phyloP scores from a whole-genome alignment of 2,329 filamentous ascomycete species.

The Fusarium sp. region DNA sequence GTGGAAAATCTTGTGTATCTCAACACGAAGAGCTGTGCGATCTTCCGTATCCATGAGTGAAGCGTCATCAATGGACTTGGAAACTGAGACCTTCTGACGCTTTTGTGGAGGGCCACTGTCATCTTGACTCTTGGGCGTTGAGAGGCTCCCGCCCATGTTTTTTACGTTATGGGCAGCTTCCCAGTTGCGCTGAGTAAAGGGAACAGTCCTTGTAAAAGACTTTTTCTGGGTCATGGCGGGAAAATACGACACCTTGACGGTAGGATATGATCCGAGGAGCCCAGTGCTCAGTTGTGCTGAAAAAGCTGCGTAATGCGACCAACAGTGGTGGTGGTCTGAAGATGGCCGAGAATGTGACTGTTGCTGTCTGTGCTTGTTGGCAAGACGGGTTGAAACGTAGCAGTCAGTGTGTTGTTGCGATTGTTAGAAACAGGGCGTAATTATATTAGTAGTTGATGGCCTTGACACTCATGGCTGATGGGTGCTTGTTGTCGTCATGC shows the following conservation, averaged over 20 bases:
- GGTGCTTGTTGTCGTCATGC: conserved; percentile 35
- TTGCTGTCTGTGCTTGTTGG: conserved; percentile 5
- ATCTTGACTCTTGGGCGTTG: conserved; percentile 51
- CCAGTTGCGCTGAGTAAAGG: conserved; percentile 69
- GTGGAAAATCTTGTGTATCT: conserved; percentile 66
- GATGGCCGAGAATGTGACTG: background rate
- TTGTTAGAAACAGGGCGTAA: conserved; percentile 20
- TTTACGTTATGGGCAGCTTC: conserved; percentile 61
- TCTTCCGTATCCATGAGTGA: conserved; percentile 49
- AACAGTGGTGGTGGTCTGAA: background rate
- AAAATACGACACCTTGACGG: conserved; percentile 51
- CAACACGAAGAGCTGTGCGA: conserved; percentile 62
- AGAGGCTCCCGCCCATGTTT: conserved; percentile 55
- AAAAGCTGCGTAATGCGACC: conserved; percentile 14
- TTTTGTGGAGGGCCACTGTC: conserved; percentile 59
- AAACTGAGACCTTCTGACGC: conserved; percentile 62
- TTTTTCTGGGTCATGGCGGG: conserved; percentile 63
- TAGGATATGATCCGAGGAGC: conserved; percentile 22
- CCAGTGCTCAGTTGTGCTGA: conserved; percentile 17
- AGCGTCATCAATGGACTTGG: conserved; percentile 50
- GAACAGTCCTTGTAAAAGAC: conserved; percentile 62
- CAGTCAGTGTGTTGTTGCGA: conserved; percentile 1
- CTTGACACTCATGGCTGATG: conserved; percentile 41
- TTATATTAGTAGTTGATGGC: conserved; percentile 40
- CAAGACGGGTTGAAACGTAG: conserved; percentile 4